Base-by-base conservation (phyloP, 495 filamentous ascomycete species). In the Xylaria bambusicola region DNA sequence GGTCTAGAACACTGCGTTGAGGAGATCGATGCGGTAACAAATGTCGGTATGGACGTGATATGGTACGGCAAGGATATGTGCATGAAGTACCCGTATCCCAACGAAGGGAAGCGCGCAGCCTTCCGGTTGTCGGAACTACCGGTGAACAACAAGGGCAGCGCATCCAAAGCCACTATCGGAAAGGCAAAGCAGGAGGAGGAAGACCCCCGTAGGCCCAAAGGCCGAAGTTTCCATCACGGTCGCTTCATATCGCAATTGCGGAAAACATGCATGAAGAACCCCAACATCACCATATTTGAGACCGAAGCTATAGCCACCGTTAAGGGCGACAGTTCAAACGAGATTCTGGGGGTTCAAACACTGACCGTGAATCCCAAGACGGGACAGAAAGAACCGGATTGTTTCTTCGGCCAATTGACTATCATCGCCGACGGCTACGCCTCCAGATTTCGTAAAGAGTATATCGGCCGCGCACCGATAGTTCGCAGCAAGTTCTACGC, bases 371-470 rank as follows among this genome's bases (percentile, higher is more conserved):
- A 83, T 65, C 64, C 72, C n/a, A 42, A 62, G 7, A 78, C 78
- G 10, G 80, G 82, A 51, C 76, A 83, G 63, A 86, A 85, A 74
- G 81, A 85, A 52, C 58, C 73, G 24, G 82, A 83, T 65, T 86
- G 82, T 76, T 98, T 90, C 75, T 96, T 97, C 66, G 94, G 84
- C 41, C 75, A 86, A 51, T 82, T 98, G 41, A 98, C 92, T 20
- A 86, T 98, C 61, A 82, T 94, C 45, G 90, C 92, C 18, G 93
- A 98, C 75, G 94, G 94, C 58, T 98, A 98, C 73, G 87, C 86
- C 59, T 95, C 91, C 56, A 93, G 90, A 67, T 97, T 98, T 80
- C 87, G 94, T 56, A 94, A 96, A 72, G 77, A 85, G 57, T 84
- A 89, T 68, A 85, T 92, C 66, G 69, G 75, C n/a, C 77, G 83